Percentiles rank a stretch among this genome's conserved stretches.
Conservation (phyloP, 2,329 filamentous ascomycete species). For the Fusarium annulatum region DNA sequence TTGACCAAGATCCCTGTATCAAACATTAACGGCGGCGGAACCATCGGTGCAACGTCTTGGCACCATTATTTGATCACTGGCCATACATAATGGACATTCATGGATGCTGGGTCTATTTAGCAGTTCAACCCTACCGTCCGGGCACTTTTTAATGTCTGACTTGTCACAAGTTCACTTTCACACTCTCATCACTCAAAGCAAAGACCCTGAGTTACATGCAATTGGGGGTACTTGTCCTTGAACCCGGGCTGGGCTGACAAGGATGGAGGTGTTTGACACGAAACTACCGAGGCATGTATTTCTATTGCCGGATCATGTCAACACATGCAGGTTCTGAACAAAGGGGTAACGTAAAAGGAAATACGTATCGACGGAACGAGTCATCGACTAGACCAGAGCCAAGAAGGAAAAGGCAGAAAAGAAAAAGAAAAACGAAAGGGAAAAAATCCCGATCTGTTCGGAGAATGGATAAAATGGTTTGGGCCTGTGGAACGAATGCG, state of each 20-base stretch:
- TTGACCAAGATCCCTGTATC: slow-evolving; percentile 13
- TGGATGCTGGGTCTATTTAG: not conserved
- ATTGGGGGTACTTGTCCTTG: not conserved
- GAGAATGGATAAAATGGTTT: slow-evolving; percentile 29
- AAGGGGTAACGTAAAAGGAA: slow-evolving; percentile 8
- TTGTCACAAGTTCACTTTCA: not conserved
- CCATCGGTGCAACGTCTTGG: slow-evolving; percentile 35
- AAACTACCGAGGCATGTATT: slow-evolving; percentile 22
- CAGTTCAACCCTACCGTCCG: not conserved
- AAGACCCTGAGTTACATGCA: not conserved
- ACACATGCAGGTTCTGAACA: slow-evolving; percentile 6
- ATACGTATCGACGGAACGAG: not conserved
- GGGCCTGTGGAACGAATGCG: slow-evolving; percentile 30
- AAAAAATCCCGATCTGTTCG: slow-evolving; percentile 34
- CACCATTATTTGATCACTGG: not conserved
- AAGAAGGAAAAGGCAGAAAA: not conserved
- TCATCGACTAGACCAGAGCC: not conserved
- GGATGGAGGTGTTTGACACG: not conserved
- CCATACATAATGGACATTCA: not conserved
- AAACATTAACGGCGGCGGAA: slow-evolving; percentile 24
- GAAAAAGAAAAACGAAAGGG: not conserved
- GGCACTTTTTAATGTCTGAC: not conserved
- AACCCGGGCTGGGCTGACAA: not conserved
- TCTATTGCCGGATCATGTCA: slow-evolving; percentile 3
- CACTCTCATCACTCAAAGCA: not conserved